Evolutionary conservation across 805 yeast genomes (phyloP).

Genomic region (Tetrapisispora namnaoensis): DNA sequence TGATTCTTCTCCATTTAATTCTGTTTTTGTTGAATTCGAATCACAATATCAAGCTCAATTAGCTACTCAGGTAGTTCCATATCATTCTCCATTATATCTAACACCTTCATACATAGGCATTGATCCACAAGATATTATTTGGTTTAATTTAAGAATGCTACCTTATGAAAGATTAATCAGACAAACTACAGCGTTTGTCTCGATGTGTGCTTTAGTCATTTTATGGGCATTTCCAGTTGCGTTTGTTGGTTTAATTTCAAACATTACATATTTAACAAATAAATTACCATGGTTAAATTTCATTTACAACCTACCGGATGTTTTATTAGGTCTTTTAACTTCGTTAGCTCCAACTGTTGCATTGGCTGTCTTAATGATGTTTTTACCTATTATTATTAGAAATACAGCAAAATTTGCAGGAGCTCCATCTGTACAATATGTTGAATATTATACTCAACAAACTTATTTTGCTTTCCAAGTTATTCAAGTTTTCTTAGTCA

Average conservation of each 20-base stretch:
- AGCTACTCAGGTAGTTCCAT: slow-evolving; percentile 53
- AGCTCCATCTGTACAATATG: slow-evolving; percentile 42
- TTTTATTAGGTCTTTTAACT: slow-evolving; percentile 53
- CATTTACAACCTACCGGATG: slow-evolving; percentile 45
- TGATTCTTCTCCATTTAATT: slow-evolving; percentile 55
- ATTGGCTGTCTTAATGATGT: slow-evolving; percentile 53
- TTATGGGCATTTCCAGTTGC: slow-evolving; percentile 76
- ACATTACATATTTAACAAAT: slow-evolving; percentile 51
- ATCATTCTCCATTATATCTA: slow-evolving; percentile 58
- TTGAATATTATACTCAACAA: slow-evolving; percentile 57
- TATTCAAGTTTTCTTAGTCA: slow-evolving; percentile 60
- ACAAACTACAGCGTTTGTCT: slow-evolving; percentile 40
- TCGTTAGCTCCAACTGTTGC: slow-evolving; percentile 60
- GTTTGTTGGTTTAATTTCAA: slow-evolving; percentile 66
- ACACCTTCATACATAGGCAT: slow-evolving; percentile 52
- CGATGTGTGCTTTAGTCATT: slow-evolving; percentile 45
- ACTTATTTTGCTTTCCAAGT: slow-evolving; percentile 63
- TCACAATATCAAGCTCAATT: slow-evolving; percentile 67
- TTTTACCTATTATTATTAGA: slow-evolving; percentile 58
- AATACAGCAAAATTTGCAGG: slow-evolving; percentile 54
- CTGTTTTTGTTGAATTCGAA: slow-evolving; percentile 70
- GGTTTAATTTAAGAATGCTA: slow-evolving; percentile 66
- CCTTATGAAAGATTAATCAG: slow-evolving; percentile 72
- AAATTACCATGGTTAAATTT: slow-evolving; percentile 46
- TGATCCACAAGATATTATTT: slow-evolving; percentile 51